Base-by-base conservation (phyloP, 163 green algal species). In the Volvox carteri region DNA sequence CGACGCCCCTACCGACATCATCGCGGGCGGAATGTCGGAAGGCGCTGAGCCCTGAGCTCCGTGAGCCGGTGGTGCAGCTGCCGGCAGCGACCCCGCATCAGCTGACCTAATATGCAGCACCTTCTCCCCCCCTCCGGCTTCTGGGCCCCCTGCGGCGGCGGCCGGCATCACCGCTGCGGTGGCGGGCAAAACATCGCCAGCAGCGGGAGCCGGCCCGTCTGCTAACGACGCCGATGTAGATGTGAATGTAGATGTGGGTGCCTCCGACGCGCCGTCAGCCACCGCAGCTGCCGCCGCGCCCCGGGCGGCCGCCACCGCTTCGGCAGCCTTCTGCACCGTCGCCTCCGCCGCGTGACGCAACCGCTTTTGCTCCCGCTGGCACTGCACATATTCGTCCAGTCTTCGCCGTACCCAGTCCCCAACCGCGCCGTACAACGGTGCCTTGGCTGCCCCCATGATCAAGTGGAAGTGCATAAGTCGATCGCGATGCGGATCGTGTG, bases 401-500 rank as follows among this genome's bases (percentile, higher is more conserved):
- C 75, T 46, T 30, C 11, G 48, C 33, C 75, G 75, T 54, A 84
- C 75, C 75, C 75, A 84, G 9, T 84, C 75, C 11, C 30, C 50
- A 52, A 62, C 75, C 4, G 30, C 3, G 48, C 75, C 75, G 75
- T 84, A 84, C 75, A 68, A 19, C 50, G 52, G 48, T 30, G 48
- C 52, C 23, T 52, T 52, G 46, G 48, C 16, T 14, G 48, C 75
- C 7, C 48, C 75, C 75, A 84, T 84, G 48, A 72, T 84, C 11
- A 84, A 30, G 75, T 84, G 42, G 33, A 84, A 70, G 30, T 23
- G 75, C 75, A 84, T 84, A 6, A 84, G 48, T 30, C 75, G n/a
- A 33, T 84, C 75, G 16, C 75, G 75, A 54, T 67, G 75, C 30
- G 52, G 28, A 48, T 84, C 50, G 50, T 84, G 52, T 30, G 75